A percentile compares a stretch with the other conserved stretches of the same genome.
Conservation (phyloP, 208 protist genomes). For the Phytomonas serpens region DNA sequence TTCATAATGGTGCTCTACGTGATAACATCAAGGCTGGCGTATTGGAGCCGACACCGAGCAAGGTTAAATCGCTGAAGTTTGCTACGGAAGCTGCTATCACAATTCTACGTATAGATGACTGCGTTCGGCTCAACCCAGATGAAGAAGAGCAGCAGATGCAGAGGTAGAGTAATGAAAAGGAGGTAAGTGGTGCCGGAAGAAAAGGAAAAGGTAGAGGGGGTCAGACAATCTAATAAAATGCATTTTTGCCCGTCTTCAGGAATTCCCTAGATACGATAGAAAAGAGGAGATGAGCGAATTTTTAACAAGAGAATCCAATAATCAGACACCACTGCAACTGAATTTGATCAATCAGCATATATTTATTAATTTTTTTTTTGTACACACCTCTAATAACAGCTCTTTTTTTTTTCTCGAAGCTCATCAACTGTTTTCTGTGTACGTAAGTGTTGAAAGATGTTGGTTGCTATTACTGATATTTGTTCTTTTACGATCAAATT, state of each 20-base stretch:
- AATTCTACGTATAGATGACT: slow-evolving; percentile 99
- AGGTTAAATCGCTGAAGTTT: slow-evolving; percentile 99
- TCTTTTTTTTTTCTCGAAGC: slow-evolving; percentile 8
- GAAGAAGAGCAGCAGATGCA: slow-evolving; percentile 40
- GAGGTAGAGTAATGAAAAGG: neutral
- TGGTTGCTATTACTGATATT: slow-evolving; percentile 13
- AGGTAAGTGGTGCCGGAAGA: neutral
- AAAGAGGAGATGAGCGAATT: neutral
- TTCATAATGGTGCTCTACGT: slow-evolving; percentile 91
- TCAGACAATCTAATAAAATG: neutral
- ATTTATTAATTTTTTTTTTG: slow-evolving; percentile 11
- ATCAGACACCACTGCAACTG: neutral
- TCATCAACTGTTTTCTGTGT: neutral
- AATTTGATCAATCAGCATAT: neutral
- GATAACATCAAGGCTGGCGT: slow-evolving; percentile 98
- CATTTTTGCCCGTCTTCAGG: neutral
- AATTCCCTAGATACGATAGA: neutral
- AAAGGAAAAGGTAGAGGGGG: neutral
- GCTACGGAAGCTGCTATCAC: slow-evolving; percentile 99
- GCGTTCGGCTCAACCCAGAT: slow-evolving; percentile 95
- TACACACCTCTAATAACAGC: slow-evolving; percentile 4
- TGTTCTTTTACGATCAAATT: slow-evolving; percentile 11
- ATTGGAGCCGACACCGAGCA: slow-evolving; percentile 98
- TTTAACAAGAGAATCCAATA: neutral
- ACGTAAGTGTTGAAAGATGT: slow-evolving; percentile 1